Base-by-base conservation (phyloP, 768 basidiomycete species). In the Rhizopogon vesiculosus region DNA sequence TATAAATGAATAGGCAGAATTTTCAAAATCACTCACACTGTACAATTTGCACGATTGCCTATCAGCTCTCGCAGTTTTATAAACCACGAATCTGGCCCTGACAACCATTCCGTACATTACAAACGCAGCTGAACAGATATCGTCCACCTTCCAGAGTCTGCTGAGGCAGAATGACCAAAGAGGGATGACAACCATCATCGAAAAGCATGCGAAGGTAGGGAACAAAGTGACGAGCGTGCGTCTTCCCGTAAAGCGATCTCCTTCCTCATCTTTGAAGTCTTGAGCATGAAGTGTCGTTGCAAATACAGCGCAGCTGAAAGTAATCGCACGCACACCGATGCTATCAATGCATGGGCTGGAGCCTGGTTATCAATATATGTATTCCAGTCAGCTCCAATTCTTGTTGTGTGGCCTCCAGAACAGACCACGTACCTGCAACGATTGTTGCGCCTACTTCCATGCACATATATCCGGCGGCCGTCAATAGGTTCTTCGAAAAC, bases 201-300 rank as follows among this genome's bases (percentile, higher is more conserved):
- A 53, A 2, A 40, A 15, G 25, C 54, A 51, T 13, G 35, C 51
- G 12, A 54, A 38, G 15, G 29, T 55, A 10, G 76, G 76, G 7
- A 68, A 64, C 7, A 66, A 65, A 50, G 76, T 71, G 7, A 76
- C 75, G 33, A 77, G 55, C 0, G 76, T 76, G 3, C 58, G 41
- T 19, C 76, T 63, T 5, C 70, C 71, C 7, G 60, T 53, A 2
- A 59, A 57, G 3, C 53, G 45, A 52, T 76, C 76, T 4, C 76
- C 76, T 19, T 68, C 64, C 13, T 70, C 57, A 46, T 76, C 76
- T 40, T 69, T 60, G 49, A 62, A 64, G 49, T 64, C 61, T 57
- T 62, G 55, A 19, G 54, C 51, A 46, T 56, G 46, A 29, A 67
- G 64, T 3, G 69, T 71, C 15, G 67, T 69, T 3, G 59, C 51